Base-by-base conservation (phyloP, 257 asterid genomes). In the Fraxinus cuspidata region DNA sequence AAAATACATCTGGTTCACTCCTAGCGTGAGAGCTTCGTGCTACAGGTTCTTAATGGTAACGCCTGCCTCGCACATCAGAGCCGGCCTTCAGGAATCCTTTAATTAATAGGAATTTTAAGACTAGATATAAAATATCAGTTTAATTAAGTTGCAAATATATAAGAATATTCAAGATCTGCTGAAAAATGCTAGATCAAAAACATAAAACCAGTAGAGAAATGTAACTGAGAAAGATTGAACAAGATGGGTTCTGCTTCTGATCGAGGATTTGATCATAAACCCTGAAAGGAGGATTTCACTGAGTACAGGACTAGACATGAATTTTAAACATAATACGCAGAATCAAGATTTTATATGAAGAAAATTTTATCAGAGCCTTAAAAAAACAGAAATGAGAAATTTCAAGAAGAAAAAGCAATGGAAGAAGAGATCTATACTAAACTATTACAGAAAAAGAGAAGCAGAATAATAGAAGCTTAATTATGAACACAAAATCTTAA, bases 151-250 rank as follows among this genome's bases (percentile, higher is more conserved):
- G 3, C 51, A 53, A 49, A 40, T 8, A 47, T 12, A 1, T 12
- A 47, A 11, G 13, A n/a, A 68, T 74, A 10, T 66, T 31, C 64
- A 78, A 63, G 34, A n/a, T 34, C 10, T 42, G 37, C 66, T 47
- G 53, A 40, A 13, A 19, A 49, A 25, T 23, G 29, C 73, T 27
- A 84, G 80, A 87, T 87, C 96, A 91, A 73, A 92, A 92, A 87
- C 94, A 83, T 92, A 92, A 84, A 95, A 95, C 99, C 99, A 93
- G 87, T 93, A 95, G 76, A 95, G 97, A 77, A 95, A 95, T 0
- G 87, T 96, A 81, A 95, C 94, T 0, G 99, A 95, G 83, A 95
- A 92, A 75, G 99, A 95, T 78, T 93, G 99, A 74, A 95, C 98
- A 40, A 95, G 98, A 70, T 88, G 97, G 12, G 93, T 89, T 44